Percentiles rank a stretch among this genome's conserved stretches.
Evolutionary conservation across 2,329 filamentous ascomycete genomes (phyloP).

Genomic region (Dactylonectria estremocensis): DNA sequence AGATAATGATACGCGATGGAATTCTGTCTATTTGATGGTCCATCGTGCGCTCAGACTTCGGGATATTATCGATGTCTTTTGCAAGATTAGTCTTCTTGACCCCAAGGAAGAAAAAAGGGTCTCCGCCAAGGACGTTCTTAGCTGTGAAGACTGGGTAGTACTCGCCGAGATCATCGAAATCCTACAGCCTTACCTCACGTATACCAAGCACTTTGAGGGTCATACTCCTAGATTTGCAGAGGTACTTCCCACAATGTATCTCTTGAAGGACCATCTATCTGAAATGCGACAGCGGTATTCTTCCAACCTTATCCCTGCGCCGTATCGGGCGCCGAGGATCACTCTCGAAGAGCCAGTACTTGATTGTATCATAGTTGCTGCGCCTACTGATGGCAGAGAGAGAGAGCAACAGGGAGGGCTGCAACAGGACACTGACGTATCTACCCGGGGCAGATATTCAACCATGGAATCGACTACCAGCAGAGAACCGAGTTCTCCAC

Average conservation of each 20-base stretch:
- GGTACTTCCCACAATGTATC: background rate
- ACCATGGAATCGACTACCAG: too few species aligned
- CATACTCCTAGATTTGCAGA: background rate
- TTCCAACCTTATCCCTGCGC: too few species aligned
- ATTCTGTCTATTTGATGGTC: background rate
- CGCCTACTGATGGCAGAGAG: too few species aligned
- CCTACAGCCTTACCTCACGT: background rate
- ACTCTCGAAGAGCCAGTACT: too few species aligned
- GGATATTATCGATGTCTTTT: background rate
- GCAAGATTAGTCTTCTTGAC: background rate
- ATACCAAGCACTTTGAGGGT: background rate
- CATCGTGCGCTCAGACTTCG: background rate
- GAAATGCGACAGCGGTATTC: too few species aligned
- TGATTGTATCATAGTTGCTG: too few species aligned
- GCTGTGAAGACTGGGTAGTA: background rate
- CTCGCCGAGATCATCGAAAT: conserved; percentile 2
- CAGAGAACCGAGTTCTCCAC: too few species aligned
- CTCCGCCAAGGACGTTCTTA: background rate
- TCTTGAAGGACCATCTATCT: background rate
- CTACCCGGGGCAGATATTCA: too few species aligned
- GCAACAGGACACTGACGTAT: too few species aligned
- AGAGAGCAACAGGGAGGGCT: too few species aligned
- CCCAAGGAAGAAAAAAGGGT: background rate
- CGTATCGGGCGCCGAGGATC: too few species aligned
- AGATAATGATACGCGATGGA: conserved; percentile 6